Evolutionary conservation across 2,329 filamentous ascomycete species (phyloP).

Genomic region (Aspergillus udagawae): DNA sequence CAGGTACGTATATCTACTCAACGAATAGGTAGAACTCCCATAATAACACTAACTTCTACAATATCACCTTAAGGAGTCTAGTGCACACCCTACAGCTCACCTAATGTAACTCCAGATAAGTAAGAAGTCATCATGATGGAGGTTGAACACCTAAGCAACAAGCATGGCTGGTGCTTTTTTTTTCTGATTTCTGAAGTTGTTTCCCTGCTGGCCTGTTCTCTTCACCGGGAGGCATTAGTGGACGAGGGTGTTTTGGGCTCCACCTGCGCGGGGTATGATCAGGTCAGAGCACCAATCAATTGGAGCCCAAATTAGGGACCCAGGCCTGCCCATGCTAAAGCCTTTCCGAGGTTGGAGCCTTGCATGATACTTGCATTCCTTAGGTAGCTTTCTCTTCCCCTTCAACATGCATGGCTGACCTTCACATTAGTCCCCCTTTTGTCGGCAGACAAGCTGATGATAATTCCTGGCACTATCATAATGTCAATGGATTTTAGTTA

Average conservation of each 20-base stretch:
- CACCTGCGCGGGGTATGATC: slow-evolving; percentile 27
- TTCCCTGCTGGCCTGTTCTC: background rate
- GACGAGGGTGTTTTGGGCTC: slow-evolving; percentile 14
- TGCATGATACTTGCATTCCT: slow-evolving; percentile 22
- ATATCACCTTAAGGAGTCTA: no score
- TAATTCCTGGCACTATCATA: background rate
- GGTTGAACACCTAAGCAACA: background rate
- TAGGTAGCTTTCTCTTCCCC: slow-evolving; percentile 11
- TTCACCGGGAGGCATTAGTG: slow-evolving; percentile 22
- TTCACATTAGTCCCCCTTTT: slow-evolving; percentile 13
- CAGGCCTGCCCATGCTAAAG: slow-evolving; percentile 11
- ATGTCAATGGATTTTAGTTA: background rate
- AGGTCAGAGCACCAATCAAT: slow-evolving; percentile 24
- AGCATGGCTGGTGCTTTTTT: background rate
- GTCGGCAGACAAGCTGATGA: background rate
- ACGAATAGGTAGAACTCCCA: background rate
- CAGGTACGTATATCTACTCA: background rate
- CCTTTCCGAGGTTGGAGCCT: slow-evolving; percentile 27
- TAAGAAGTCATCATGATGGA: background rate
- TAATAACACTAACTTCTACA: background rate
- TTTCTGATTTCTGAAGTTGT: background rate
- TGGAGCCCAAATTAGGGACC: background rate
- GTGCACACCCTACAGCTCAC: no score
- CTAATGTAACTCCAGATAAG: background rate
- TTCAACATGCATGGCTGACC: slow-evolving; percentile 11